Evolutionary conservation across 2,329 filamentous ascomycete genomes (phyloP), one percentile per base, ranked within the genome.

Genomic region (Esteya vermicola): DNA sequence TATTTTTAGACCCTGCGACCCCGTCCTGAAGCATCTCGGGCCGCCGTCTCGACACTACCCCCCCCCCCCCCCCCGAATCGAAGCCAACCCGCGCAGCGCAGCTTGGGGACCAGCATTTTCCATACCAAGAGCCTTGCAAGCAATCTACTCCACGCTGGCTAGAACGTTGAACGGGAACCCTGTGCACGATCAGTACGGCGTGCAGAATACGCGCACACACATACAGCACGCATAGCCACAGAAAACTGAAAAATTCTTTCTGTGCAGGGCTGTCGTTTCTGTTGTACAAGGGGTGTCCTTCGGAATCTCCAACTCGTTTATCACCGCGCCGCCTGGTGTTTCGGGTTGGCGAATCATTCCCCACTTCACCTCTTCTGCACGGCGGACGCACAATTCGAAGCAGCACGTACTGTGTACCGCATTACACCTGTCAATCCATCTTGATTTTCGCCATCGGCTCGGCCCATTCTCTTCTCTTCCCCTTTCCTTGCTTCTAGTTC

Each of bases 291-390:
- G 44, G 42, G 39, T 33, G 31, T 27, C 33, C 30, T 33, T 40
- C 40, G 37, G 42, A 34, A 39, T 33, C 18, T 41, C 18, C 31
- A 42, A 21, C 39, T 40, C 38, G 35, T 39, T 39, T 41, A 43
- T 46, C 43, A 39, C 41, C 36, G 44, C 41, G 35, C 46, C 37
- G 43, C 38, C 33, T 42, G 38, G 42, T 45, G 45, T 48, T 47
- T 48, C 46, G 46, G 45, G 43, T 47, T 48, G 39, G 46, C 41
- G 41, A 48, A 43, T 41, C 33, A n/a, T 40, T 39, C 25, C 39
- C 22, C 33, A 26, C 23, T 19, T 30, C 20, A 23, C 25, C 18
- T 19, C 25, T 30, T 34, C 26, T 21, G 12, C 37, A 23, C 22
- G 25, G 16, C 21, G 30, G n/a, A 30, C 18, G 8, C 14, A 16